These are phyloP conservation scores for Fonsecaea erecta DNA, from an alignment of 2,329 filamentous ascomycete genomes.

Conservation along the genomic window DNA sequence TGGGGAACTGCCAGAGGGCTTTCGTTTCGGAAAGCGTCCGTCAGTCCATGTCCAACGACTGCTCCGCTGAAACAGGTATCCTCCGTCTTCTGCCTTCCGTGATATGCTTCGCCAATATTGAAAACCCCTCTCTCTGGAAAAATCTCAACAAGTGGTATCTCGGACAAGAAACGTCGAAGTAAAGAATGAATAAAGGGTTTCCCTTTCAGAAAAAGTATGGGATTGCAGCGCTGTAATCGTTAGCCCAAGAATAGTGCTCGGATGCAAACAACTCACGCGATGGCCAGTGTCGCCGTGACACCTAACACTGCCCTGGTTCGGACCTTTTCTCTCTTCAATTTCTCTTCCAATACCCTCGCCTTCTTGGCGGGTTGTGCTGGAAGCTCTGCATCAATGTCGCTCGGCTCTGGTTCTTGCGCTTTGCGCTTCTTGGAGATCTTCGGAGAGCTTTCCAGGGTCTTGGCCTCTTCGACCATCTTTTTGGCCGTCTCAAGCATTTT, in stretches of 20 bases:
- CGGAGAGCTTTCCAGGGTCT: conserved; percentile 49
- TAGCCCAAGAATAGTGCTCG: conserved; percentile 33
- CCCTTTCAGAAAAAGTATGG: conserved; percentile 51
- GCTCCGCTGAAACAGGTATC: neutral
- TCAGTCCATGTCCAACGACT: neutral
- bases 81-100: neutral
- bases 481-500: conserved; percentile 85
- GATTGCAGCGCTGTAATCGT: conserved; percentile 48
- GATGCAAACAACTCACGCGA: conserved; percentile 72
- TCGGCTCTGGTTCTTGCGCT: conserved; percentile 60
- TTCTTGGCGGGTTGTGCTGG: conserved; percentile 69
- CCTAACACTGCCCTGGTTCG: conserved; percentile 84
- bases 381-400: conserved; percentile 43
- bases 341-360: conserved; percentile 69
- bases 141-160: conserved; percentile 20
- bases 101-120: neutral
- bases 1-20: neutral
- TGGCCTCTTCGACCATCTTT: conserved; percentile 79
- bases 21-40: neutral
- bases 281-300: conserved; percentile 80
- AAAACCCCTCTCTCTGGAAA: neutral
- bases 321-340: conserved; percentile 83
- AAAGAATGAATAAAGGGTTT: neutral
- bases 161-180: conserved; percentile 7
- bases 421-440: conserved; percentile 66